Evolutionary conservation across 192 early-diverging fungal genomes (phyloP).

Genomic region (Dispira simplex): DNA sequence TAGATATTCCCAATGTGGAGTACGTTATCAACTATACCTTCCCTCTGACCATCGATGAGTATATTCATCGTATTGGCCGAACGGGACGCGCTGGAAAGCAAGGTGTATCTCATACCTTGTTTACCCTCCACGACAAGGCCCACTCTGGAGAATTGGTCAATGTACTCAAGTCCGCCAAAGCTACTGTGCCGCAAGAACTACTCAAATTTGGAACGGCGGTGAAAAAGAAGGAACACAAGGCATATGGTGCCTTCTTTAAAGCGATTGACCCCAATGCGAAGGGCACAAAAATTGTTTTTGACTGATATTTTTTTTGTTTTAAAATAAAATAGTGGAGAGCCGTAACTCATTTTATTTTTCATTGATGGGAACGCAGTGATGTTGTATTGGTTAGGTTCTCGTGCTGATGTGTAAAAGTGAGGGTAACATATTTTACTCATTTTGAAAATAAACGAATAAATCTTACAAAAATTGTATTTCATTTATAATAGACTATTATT

Average conservation of each 20-base stretch:
- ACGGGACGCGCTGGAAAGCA: slow-evolving; percentile 88
- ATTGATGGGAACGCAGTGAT: too few species aligned
- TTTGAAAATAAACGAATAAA: too few species aligned
- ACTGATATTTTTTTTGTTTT: slow-evolving; percentile 8
- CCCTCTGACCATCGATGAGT: slow-evolving; percentile 94
- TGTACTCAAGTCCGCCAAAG: slow-evolving; percentile 74
- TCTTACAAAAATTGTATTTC: too few species aligned
- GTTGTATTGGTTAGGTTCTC: too few species aligned
- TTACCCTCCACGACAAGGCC: slow-evolving; percentile 77
- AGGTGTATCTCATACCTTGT: slow-evolving; percentile 86
- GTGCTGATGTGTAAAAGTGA: too few species aligned
- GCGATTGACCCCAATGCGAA: slow-evolving; percentile 71
- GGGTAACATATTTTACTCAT: too few species aligned
- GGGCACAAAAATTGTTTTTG: slow-evolving; percentile 86
- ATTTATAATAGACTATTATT: too few species aligned
- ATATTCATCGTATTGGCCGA: slow-evolving; percentile 86
- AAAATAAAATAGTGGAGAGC: too few species aligned
- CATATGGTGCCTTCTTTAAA: slow-evolving; percentile 91
- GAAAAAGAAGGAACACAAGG: slow-evolving; percentile 92
- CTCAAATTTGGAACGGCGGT: slow-evolving; percentile 91
- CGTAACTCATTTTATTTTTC: too few species aligned
- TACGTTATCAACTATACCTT: slow-evolving; percentile 95
- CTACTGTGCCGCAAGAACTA: slow-evolving; percentile 70
- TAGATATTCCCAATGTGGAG: slow-evolving; percentile 82
- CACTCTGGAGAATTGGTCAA: slow-evolving; percentile 83